Percentiles rank a stretch among this genome's conserved stretches.
These are phyloP conservation scores for Blepharisma japonicum DNA, from an alignment of 73 alveolate species.

Conservation along the genomic window DNA sequence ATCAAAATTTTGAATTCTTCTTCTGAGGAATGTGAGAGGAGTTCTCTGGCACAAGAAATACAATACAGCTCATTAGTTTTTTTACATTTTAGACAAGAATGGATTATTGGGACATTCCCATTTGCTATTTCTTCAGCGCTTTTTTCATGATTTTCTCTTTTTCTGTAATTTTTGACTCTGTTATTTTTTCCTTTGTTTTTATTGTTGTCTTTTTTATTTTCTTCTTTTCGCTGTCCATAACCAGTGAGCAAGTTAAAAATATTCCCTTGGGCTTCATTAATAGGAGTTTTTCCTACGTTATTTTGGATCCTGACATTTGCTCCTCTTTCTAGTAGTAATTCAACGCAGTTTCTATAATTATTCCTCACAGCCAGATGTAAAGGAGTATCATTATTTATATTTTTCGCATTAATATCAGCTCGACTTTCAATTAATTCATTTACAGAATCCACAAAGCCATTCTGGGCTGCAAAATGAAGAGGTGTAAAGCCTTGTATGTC, in stretches of 20 bases:
- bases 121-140: too few species aligned
- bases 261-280: conserved; percentile 13
- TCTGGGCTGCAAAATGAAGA: conserved; percentile 9
- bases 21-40: too few species aligned
- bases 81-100: too few species aligned
- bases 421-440: neutral
- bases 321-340: neutral
- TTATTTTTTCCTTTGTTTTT: neutral
- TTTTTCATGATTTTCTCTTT: too few species aligned
- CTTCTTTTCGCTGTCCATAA: neutral
- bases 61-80: too few species aligned
- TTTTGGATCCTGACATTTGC: neutral
- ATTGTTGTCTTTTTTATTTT: neutral
- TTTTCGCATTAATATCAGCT: neutral
- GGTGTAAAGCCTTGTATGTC: neutral
- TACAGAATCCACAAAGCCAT: neutral
- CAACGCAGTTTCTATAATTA: neutral
- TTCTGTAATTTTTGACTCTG: neutral
- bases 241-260: neutral
- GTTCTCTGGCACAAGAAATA: too few species aligned
- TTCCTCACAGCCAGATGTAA: neutral
- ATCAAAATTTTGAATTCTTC: too few species aligned
- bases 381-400: conserved; percentile 2
- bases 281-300: neutral
- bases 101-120: too few species aligned